phyloP scores from a whole-genome alignment of 2,329 filamentous ascomycete species.

The Arthroderma sp. region DNA sequence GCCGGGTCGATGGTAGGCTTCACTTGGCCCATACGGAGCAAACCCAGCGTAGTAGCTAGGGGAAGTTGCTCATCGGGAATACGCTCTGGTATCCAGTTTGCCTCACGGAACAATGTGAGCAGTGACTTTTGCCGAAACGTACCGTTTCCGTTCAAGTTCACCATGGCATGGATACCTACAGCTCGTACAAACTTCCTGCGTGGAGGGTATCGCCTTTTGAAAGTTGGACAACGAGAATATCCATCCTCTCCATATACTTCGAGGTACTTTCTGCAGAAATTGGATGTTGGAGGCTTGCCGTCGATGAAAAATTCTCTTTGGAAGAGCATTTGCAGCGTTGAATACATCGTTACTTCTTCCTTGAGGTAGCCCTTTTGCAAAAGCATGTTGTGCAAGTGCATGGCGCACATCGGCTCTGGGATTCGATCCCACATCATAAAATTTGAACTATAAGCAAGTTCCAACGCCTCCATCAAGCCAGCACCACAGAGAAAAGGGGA shows the following conservation, averaged over 20 bases:
- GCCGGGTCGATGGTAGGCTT: constrained; percentile 16
- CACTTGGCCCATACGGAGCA: constrained; percentile 18
- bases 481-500: constrained; percentile 33
- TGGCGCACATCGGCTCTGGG: constrained; percentile 26
- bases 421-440: constrained; percentile 22
- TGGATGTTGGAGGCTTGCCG: constrained; percentile 18
- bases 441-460: constrained; percentile 23
- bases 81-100: constrained; percentile 20
- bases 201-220: not conserved
- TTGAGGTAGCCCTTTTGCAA: constrained; percentile 29
- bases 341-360: constrained; percentile 22
- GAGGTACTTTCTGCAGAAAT: constrained; percentile 17
- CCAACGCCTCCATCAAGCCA: constrained; percentile 30
- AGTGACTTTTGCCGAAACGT: constrained; percentile 25
- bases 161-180: not conserved
- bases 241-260: not conserved
- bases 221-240: constrained; percentile 2
- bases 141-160: constrained; percentile 9
- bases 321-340: constrained; percentile 16
- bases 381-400: constrained; percentile 40
- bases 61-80: constrained; percentile 25
- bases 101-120: constrained; percentile 19
- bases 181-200: not conserved
- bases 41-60: constrained; percentile 14
- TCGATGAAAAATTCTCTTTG: constrained; percentile 17